Conservation (phyloP, 2,329 filamentous ascomycete genomes). For the Lecanicillium sp. region DNA sequence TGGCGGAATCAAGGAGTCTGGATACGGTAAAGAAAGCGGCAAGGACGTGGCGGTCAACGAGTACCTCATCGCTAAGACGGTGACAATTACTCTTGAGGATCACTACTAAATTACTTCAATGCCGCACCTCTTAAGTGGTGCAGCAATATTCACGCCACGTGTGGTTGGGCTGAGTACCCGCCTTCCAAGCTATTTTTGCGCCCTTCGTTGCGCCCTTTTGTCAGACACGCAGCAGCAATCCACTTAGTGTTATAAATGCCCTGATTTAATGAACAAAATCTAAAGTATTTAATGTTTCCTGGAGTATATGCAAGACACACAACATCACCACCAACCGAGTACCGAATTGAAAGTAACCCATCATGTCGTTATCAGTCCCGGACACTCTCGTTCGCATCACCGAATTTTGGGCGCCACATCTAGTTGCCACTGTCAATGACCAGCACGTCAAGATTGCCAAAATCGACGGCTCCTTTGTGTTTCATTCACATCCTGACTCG, state of each 20-base stretch:
- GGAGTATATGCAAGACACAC: too few relatives aligned
- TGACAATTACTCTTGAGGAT: constrained; percentile 32
- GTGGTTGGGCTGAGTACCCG: too few relatives aligned
- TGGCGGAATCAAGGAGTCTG: constrained; percentile 39
- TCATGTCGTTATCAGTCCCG: constrained; percentile 16
- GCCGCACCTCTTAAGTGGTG: too few relatives aligned
- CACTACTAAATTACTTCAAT: too few relatives aligned
- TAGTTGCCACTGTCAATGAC: constrained; percentile 25
- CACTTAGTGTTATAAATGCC: too few relatives aligned
- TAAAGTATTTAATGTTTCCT: too few relatives aligned
- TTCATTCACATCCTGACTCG: constrained; percentile 30
- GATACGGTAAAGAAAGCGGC: constrained; percentile 37
- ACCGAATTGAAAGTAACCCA: too few relatives aligned
- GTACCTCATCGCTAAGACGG: constrained; percentile 36
- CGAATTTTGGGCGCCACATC: constrained; percentile 21
- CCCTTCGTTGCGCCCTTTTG: background rate
- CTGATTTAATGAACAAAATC: too few relatives aligned
- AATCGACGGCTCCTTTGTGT: constrained; percentile 29
- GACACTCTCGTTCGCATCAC: constrained; percentile 18
- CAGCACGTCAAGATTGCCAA: constrained; percentile 32
- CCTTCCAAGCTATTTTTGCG: too few relatives aligned
- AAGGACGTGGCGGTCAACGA: constrained; percentile 39
- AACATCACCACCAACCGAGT: too few relatives aligned
- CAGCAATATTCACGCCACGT: too few relatives aligned
- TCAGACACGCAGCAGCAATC: background rate